A percentile compares a stretch with the other conserved stretches of the same genome.
These are phyloP conservation scores for Laguncularia racemosa DNA, from an alignment of 345 rosid species.

Conservation along the genomic window DNA sequence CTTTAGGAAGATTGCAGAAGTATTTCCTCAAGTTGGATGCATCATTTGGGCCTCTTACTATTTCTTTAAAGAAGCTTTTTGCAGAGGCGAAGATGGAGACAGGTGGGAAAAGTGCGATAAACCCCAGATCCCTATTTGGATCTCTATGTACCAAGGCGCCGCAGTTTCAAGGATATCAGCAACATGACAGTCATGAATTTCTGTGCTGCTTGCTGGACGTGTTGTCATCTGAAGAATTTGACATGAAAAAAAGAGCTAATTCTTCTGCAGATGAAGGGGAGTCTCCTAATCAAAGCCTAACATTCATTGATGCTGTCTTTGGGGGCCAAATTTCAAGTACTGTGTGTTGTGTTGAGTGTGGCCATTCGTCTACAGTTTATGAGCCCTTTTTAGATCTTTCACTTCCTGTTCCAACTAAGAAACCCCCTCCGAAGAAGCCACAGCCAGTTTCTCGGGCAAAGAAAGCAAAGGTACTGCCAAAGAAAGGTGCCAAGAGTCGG, in stretches of 20 bases:
- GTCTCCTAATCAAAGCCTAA: conserved; percentile 31
- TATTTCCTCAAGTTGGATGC: conserved; percentile 44
- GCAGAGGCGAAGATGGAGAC: conserved; percentile 57
- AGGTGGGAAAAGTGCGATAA: conserved; percentile 52
- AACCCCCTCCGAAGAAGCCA: conserved; percentile 48
- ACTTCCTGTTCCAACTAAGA: conserved; percentile 81
- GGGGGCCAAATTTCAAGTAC: conserved; percentile 89
- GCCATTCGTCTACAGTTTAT: conserved; percentile 75
- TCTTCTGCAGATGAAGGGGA: conserved; percentile 22
- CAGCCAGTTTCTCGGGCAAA: conserved; percentile 50
- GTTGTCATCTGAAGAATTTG: conserved; percentile 72
- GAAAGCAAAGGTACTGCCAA: conserved; percentile 67
- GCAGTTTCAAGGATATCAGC: conserved; percentile 87
- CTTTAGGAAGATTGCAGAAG: conserved; percentile 49
- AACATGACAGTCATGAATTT: conserved; percentile 96
- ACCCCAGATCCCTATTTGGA: conserved; percentile 69
- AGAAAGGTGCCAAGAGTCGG: conserved; percentile 36
- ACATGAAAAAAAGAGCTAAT: conserved; percentile 33
- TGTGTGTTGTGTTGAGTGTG: conserved; percentile 78
- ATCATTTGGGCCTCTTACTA: conserved; percentile 49
- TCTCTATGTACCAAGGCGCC: conserved; percentile 71
- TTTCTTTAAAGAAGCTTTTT: conserved; percentile 65
- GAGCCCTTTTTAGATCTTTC: conserved; percentile 97
- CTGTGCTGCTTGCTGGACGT: conserved; percentile 80
- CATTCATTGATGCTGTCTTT: conserved; percentile 71